Conservation (phyloP, 768 basidiomycete genomes). For the Calocybe gangraenosa region DNA sequence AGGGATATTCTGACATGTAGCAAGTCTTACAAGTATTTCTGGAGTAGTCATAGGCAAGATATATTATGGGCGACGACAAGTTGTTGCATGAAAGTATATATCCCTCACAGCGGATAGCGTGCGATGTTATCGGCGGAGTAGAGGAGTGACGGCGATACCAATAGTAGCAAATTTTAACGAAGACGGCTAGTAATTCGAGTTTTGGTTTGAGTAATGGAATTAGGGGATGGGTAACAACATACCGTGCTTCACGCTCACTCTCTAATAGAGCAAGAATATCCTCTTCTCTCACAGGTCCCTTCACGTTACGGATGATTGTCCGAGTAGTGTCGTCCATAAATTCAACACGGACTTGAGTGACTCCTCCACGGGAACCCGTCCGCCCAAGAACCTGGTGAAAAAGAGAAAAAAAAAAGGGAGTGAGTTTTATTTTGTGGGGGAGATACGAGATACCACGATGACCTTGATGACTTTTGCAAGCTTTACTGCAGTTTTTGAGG, state of each 20-base stretch:
- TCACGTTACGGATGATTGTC: constrained; percentile 98
- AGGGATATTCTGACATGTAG: no score
- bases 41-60: not conserved
- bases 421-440: not conserved
- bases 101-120: constrained; percentile 9
- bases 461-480: constrained; percentile 98
- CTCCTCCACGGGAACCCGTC: constrained; percentile 98
- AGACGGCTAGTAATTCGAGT: constrained; percentile 26
- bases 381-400: constrained; percentile 98
- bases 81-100: constrained; percentile 3
- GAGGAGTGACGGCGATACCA: constrained; percentile 5
- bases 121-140: constrained; percentile 9
- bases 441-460: not conserved
- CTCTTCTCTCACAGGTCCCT: constrained; percentile 93
- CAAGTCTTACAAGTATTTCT: no score
- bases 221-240: constrained; percentile 28
- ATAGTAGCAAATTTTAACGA: constrained; percentile 26
- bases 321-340: constrained; percentile 97
- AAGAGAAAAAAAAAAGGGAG: no score
- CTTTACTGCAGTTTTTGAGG: constrained; percentile 90
- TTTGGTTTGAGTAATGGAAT: not conserved
- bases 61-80: not conserved
- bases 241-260: constrained; percentile 99
- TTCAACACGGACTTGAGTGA: constrained; percentile 98
- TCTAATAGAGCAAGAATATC: constrained; percentile 97